Base-by-base conservation (phyloP, 2,329 filamentous ascomycete genomes). In the Coleophoma cylindrospora region DNA sequence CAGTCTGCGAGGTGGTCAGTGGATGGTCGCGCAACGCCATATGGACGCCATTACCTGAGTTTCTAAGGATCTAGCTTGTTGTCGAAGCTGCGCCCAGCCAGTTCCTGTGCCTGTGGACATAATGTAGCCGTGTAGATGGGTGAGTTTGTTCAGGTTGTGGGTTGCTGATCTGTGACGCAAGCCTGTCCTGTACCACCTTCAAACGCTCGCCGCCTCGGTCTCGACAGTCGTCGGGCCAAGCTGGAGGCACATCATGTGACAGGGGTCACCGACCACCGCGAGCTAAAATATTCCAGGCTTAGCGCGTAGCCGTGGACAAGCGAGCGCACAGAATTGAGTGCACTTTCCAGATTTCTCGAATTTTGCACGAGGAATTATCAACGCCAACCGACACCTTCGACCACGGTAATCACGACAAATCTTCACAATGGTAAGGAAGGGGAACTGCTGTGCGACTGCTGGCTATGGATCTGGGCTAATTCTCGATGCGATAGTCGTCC, bases 41-140 rank as follows among this genome's bases (percentile, higher is more conserved):
- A 41, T 34, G 49, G 22, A 51, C 15, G 48, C 52, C 41, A 54
- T 68, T 75, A 95, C 92, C 80, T 97, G 92, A 54, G 86, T 89
- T 70, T 99, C 94, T 55, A 96, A 76, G 41, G 84, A 82, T 62
- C 94, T 81, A 54, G 91, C 89, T 72, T 97, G 92, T 68, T 96
- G 91, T 62, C 94, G 88, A 60, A 97, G 79, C 73, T 96, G 91
- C 64, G 90, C 86, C 94, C 94, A 99, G 72, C 91, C 86, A 13
- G 57, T 62, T 48, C 61, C 61, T 49, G 62, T 64, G 38, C 62
- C 62, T 13, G 45, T 32, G 11, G 53, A 53, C 53, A 54, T 54
- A 34, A 38, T 51, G 40, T 22, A 37, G 2, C 21, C 32, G 10
- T 19, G 3, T 3, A 19, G 27, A 27, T 8, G 27, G 7, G 27